Base-by-base conservation (phyloP, 345 rosid genomes). In the Rhizophora mangle region DNA sequence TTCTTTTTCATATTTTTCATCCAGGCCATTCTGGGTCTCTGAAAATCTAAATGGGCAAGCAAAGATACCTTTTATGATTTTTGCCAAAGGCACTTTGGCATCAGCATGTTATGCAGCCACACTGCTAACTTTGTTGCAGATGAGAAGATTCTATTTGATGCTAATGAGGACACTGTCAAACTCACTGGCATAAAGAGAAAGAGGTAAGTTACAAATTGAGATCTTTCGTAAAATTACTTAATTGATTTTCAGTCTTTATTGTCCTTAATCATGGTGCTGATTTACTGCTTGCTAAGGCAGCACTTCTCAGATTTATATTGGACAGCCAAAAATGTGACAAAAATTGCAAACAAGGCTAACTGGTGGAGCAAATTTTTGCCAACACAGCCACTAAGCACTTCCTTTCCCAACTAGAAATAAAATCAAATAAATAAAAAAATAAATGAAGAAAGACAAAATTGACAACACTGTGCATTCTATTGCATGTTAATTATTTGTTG, bases 141-240 rank as follows among this genome's bases (percentile, higher is more conserved):
- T 67, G 82, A 77, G 30, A 78, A 73, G 72, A 77, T 73, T 65
- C 73, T 68, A 60, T 64, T 62, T 66, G 77, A 60, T 67, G 74
- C 74, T 74, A 69, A 22, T 62, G 80, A 80, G 68, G 85, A 76
- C 75, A 75, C 79, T 76, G 76, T 71, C 71, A 72, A 68, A 60
- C 68, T 65, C 74, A 75, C 74, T 79, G 87, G 85, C 66, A 60
- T 68, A 68, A 91, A 91, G 85, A 89, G 96, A 84, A 85, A 82
- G 72, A 81, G 96, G 98, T 91, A 72, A 49, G 63, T 70, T 80
- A 19, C 64, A 61, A 27, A 57, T 63, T 60, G 16, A 70, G 55
- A 24, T 22, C 18, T 43, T 47, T 52, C 20, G 21, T 36, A 30
- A 37, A 16, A 32, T 75, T 52, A 62, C 8, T n/a, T 16, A 2